phyloP scores from a whole-genome alignment of 257 asterid species.

The Solanum infundibuliforme region DNA sequence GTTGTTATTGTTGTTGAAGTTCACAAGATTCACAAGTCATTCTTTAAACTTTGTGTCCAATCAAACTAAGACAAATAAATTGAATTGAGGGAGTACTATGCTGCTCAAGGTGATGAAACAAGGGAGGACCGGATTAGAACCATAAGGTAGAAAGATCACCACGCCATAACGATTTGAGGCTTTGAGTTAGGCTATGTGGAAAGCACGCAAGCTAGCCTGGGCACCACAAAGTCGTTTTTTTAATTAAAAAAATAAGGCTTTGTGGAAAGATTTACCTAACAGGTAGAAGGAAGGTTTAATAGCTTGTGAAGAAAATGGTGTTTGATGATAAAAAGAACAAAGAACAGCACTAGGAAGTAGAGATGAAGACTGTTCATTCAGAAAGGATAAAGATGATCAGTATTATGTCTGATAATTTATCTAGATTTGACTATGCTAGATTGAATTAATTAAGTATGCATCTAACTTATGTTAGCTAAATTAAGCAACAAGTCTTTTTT shows the following conservation, averaged over 20 bases:
- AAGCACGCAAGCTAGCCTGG: background rate
- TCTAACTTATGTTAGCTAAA: background rate
- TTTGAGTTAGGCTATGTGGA: background rate
- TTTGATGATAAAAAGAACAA: slow-evolving; percentile 10
- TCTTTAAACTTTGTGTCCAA: background rate
- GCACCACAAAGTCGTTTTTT: background rate
- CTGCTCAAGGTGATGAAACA: background rate
- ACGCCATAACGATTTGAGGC: background rate
- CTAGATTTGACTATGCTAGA: background rate
- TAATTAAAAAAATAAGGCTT: background rate
- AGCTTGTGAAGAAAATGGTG: slow-evolving; percentile 7
- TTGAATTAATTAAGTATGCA: background rate
- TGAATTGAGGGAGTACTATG: background rate
- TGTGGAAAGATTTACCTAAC: background rate
- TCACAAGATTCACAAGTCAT: no score
- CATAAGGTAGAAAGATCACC: background rate
- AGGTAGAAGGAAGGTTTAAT: background rate
- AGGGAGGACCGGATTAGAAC: background rate
- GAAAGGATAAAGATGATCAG: background rate
- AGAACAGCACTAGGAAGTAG: background rate
- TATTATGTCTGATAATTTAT: background rate
- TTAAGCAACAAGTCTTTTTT: background rate
- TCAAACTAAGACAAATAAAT: background rate
- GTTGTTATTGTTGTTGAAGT: background rate
- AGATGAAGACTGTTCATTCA: background rate